Percentiles rank a stretch among this genome's conserved stretches.
Evolutionary conservation across 2,329 filamentous ascomycete species (phyloP).

Genomic region (Anisogramma anomala): DNA sequence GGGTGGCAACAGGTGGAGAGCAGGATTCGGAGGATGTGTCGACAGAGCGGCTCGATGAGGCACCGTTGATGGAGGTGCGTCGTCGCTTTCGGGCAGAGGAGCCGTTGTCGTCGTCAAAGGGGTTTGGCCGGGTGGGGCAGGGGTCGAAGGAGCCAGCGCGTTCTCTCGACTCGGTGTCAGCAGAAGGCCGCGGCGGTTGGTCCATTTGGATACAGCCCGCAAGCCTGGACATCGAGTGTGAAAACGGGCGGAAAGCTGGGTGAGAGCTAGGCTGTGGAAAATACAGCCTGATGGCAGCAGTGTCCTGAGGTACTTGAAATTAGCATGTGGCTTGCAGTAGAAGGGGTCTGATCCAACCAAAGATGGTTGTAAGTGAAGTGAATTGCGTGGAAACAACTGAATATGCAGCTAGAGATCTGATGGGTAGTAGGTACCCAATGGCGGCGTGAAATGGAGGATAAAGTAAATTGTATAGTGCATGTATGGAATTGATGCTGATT

Average conservation of each 20-base stretch:
- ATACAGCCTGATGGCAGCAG: conserved; percentile 34
- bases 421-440: too few relatives aligned
- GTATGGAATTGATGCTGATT: too few relatives aligned
- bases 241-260: conserved; percentile 31
- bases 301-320: conserved; percentile 31
- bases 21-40: conserved; percentile 25
- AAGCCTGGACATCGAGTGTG: conserved; percentile 18
- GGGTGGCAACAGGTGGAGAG: conserved; percentile 11
- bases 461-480: too few relatives aligned
- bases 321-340: conserved; percentile 38
- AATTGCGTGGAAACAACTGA: too few relatives aligned
- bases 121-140: conserved; percentile 50
- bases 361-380: too few relatives aligned
- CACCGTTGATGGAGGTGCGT: conserved; percentile 43
- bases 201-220: conserved; percentile 40
- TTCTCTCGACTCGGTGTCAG: conserved; percentile 38
- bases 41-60: conserved; percentile 41
- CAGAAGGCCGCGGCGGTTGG: conserved; percentile 32
- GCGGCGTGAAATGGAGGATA: too few relatives aligned
- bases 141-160: conserved; percentile 52
- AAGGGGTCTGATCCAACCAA: not conserved
- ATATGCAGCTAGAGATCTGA: too few relatives aligned
- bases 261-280: conserved; percentile 41
- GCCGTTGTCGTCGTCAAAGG: conserved; percentile 47
- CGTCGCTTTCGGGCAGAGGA: conserved; percentile 47